These are phyloP conservation scores for Geranium brycei DNA, from an alignment of 345 rosid genomes.

Conservation along the genomic window DNA sequence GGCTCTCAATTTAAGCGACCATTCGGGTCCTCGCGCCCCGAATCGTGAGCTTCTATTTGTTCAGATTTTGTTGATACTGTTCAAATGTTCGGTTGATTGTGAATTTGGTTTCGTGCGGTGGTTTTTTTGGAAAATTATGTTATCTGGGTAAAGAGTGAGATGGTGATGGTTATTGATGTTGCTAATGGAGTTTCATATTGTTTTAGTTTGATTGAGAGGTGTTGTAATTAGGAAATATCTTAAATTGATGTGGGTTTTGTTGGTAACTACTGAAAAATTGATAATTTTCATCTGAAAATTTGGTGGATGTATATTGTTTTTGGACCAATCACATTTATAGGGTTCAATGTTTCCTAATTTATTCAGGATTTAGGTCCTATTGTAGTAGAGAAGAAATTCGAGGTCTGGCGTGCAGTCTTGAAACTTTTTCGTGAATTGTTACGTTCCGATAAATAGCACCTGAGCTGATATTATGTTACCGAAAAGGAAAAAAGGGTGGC, in stretches of 20 bases:
- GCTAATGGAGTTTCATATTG: background rate
- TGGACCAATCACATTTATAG: too few species aligned
- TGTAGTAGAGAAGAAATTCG: too few species aligned
- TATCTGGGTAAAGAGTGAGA: background rate
- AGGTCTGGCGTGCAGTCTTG: too few species aligned
- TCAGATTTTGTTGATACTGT: background rate
- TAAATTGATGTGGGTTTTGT: background rate
- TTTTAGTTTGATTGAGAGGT: background rate
- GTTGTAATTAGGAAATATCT: background rate
- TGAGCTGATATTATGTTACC: too few species aligned
- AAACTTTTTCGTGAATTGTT: conserved; percentile 1
- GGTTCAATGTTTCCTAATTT: too few species aligned
- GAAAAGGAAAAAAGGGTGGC: too few species aligned
- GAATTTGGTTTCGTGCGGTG: background rate
- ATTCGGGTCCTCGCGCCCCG: conserved; percentile 49
- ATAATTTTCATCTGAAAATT: too few species aligned
- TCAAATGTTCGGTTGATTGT: background rate
- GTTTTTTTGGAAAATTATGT: background rate
- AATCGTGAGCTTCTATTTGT: conserved; percentile 45
- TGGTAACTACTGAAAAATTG: background rate
- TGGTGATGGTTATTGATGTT: background rate
- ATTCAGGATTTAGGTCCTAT: too few species aligned
- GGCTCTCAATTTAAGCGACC: conserved; percentile 74
- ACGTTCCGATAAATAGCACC: too few species aligned
- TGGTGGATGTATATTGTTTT: too few species aligned